Percentiles rank a stretch among this genome's conserved stretches.
phyloP scores from a whole-genome alignment of 2,329 filamentous ascomycete species.

The Botrytis squamosa region DNA sequence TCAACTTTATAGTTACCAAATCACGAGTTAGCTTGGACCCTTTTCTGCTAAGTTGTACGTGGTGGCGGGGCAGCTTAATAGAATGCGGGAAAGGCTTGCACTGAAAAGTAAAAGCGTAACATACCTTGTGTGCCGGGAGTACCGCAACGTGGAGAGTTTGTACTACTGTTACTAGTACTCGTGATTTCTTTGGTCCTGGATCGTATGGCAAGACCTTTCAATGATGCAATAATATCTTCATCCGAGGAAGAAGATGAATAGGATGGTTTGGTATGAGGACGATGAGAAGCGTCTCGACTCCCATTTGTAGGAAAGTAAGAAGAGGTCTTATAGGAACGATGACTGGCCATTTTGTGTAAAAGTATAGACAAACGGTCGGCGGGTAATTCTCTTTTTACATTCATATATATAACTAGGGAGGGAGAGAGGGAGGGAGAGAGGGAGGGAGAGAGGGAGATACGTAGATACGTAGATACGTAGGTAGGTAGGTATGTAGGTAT shows the following conservation, averaged over 20 bases:
- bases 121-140: slow-evolving; percentile 25
- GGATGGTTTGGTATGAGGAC: slow-evolving; percentile 24
- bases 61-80: slow-evolving; percentile 16
- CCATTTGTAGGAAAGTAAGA: slow-evolving; percentile 41
- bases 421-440: background rate
- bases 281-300: slow-evolving; percentile 37
- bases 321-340: slow-evolving; percentile 50
- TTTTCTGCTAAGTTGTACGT: background rate
- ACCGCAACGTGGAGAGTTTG: slow-evolving; percentile 18
- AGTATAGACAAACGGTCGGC: slow-evolving; percentile 1
- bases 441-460: too few relatives aligned
- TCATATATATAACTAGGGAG: background rate
- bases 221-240: slow-evolving; percentile 29
- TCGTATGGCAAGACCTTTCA: slow-evolving; percentile 23
- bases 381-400: slow-evolving; percentile 2
- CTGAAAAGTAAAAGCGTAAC: slow-evolving; percentile 19
- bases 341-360: slow-evolving; percentile 45
- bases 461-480: background rate
- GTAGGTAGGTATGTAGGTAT: background rate
- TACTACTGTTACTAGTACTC: slow-evolving; percentile 11
- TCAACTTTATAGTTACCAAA: slow-evolving; percentile 21
- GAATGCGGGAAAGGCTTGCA: slow-evolving; percentile 3
- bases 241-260: slow-evolving; percentile 17
- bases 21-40: slow-evolving; percentile 10
- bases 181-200: slow-evolving; percentile 20